Percentiles rank a stretch among this genome's conserved stretches.
Evolutionary conservation across 192 early-diverging fungal genomes (phyloP).

Genomic region (Backusella mclennaniae): DNA sequence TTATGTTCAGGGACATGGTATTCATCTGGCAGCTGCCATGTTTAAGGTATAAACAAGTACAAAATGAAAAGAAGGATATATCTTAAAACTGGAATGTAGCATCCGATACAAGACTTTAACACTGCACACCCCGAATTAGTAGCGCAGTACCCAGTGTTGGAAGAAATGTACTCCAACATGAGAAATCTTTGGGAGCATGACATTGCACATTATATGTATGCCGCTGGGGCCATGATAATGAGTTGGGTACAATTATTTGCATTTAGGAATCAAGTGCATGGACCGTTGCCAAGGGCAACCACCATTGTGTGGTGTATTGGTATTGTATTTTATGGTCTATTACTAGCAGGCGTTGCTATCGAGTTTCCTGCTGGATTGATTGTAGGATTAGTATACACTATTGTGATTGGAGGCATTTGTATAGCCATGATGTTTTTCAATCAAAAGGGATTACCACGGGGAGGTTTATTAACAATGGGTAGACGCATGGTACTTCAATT

Average conservation of each 20-base stretch:
- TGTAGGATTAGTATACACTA: constrained; percentile 37
- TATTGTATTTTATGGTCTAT: constrained; percentile 27
- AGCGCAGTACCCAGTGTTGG: constrained; percentile 31
- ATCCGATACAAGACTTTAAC: constrained; percentile 38
- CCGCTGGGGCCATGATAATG: constrained; percentile 49
- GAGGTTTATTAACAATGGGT: constrained; percentile 36
- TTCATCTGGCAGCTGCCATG: constrained; percentile 32
- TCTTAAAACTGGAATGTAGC: constrained; percentile 6
- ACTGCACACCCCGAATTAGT: constrained; percentile 32
- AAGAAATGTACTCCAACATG: constrained; percentile 47
- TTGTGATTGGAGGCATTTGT: constrained; percentile 26
- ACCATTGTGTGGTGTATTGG: constrained; percentile 29
- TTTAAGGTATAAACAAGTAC: constrained; percentile 26
- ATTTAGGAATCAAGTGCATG: constrained; percentile 42
- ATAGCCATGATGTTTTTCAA: constrained; percentile 23
- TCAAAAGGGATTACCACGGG: not conserved
- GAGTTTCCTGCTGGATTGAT: constrained; percentile 38
- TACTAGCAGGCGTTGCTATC: constrained; percentile 39
- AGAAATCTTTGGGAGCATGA: constrained; percentile 51
- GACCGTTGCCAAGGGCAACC: constrained; percentile 10
- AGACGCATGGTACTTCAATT: constrained; percentile 42
- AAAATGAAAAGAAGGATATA: not conserved
- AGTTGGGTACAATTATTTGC: constrained; percentile 46
- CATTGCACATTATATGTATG: constrained; percentile 55
- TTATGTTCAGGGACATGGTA: constrained; percentile 38